Percentiles rank a stretch among this genome's conserved stretches.
Evolutionary conservation across 768 basidiomycete genomes (phyloP).

Genomic region (Boletus vermiculosoides): DNA sequence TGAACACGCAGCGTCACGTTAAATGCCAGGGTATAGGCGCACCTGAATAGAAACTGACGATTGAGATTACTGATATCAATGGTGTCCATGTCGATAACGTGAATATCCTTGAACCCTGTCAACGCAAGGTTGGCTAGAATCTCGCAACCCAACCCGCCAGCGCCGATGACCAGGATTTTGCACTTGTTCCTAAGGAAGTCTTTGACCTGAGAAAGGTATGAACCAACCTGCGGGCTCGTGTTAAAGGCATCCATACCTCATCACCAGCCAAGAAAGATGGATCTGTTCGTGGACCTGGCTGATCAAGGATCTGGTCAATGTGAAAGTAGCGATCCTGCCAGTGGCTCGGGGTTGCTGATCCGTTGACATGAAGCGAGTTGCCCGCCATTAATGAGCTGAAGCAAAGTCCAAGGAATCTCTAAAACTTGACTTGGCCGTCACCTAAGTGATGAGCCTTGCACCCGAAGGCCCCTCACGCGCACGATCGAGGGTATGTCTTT

Average conservation of each 20-base stretch:
- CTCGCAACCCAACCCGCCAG: constrained; percentile 96
- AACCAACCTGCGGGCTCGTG: not conserved
- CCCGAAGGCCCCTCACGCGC: not conserved
- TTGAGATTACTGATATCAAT: constrained; percentile 99
- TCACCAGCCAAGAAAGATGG: constrained; percentile 78
- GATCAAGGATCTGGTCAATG: constrained; percentile 84
- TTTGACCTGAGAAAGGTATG: constrained; percentile 61
- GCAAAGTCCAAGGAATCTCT: constrained; percentile 16
- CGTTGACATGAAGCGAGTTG: constrained; percentile 33
- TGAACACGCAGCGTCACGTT: not conserved
- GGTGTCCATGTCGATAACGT: constrained; percentile 99
- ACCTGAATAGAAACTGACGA: constrained; percentile 97
- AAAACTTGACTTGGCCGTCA: constrained; percentile 3
- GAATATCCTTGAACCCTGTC: constrained; percentile 96
- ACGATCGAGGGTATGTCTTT: not conserved
- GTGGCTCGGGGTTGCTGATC: constrained; percentile 38
- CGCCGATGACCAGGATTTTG: constrained; percentile 97
- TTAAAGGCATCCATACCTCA: constrained; percentile 48
- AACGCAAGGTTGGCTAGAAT: constrained; percentile 95
- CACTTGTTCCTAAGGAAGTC: constrained; percentile 76
- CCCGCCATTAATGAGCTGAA: constrained; percentile 23
- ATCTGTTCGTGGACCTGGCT: constrained; percentile 87
- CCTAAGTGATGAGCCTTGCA: not conserved
- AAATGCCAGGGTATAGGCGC: constrained; percentile 8
- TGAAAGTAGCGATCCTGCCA: constrained; percentile 72